A percentile compares a stretch with the other conserved stretches of the same genome.
phyloP scores from a whole-genome alignment of 805 yeast genomes.

The Teunomyces cretensis region DNA sequence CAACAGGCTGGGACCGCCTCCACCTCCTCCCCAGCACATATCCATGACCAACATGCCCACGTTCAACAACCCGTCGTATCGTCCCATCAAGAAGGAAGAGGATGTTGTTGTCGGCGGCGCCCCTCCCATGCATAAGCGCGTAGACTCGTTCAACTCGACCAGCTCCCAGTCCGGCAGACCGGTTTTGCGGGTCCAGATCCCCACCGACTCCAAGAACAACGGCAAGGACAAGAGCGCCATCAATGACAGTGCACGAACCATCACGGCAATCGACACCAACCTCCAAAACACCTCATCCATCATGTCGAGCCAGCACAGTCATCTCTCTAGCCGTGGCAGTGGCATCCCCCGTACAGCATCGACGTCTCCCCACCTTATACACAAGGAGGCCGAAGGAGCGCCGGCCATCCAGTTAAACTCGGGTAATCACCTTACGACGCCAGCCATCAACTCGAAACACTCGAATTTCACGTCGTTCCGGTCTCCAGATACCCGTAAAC shows the following conservation, averaged over 20 bases:
- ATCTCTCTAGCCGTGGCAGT: background rate
- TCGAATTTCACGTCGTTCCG: conserved; percentile 18
- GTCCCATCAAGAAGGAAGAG: conserved; percentile 5
- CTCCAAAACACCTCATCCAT: conserved; percentile 5
- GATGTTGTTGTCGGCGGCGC: background rate
- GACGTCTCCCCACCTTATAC: background rate
- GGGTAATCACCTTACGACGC: conserved; percentile 7
- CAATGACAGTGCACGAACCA: conserved; percentile 44
- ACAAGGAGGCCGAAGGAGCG: background rate
- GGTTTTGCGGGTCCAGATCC: conserved; percentile 64
- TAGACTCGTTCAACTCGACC: conserved; percentile 11
- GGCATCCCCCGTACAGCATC: conserved; percentile 1
- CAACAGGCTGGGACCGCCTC: conserved; percentile 4
- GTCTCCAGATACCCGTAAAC: conserved; percentile 31
- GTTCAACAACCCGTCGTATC: conserved; percentile 13
- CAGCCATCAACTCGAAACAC: conserved; percentile 18
- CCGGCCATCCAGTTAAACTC: background rate
- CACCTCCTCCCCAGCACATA: conserved; percentile 10
- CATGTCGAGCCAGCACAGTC: conserved; percentile 2
- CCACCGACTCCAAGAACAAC: conserved; percentile 40
- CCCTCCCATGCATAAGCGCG: conserved; percentile 10
- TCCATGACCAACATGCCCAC: conserved; percentile 12
- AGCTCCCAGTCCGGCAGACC: conserved; percentile 44
- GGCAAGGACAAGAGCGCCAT: conserved; percentile 18
- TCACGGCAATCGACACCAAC: conserved; percentile 42